phyloP scores from a whole-genome alignment of 179 eudicot genomes.

The Beta lomatogona region DNA sequence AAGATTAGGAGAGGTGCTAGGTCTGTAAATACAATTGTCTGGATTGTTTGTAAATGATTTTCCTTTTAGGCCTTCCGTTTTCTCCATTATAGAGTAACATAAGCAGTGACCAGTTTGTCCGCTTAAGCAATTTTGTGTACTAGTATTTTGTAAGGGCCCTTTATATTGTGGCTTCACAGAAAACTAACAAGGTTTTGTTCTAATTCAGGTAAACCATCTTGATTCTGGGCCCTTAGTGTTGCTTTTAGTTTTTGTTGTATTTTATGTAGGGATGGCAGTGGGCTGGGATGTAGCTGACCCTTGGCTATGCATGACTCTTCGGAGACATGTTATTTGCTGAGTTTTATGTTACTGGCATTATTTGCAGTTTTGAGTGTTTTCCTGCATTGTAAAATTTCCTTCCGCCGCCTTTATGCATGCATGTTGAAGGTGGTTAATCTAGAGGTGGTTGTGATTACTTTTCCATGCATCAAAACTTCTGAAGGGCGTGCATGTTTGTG shows the following conservation, averaged over 20 bases:
- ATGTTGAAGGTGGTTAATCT: too few relatives aligned
- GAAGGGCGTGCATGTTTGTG: too few relatives aligned
- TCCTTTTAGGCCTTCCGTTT: conserved; percentile 19
- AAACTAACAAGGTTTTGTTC: conserved; percentile 23
- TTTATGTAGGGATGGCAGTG: too few relatives aligned
- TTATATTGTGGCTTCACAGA: conserved; percentile 27
- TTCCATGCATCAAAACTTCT: too few relatives aligned
- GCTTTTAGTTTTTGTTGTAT: not conserved
- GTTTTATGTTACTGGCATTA: too few relatives aligned
- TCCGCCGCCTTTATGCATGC: too few relatives aligned
- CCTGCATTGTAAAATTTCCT: too few relatives aligned
- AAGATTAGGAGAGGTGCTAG: conserved; percentile 53
- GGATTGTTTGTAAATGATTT: conserved; percentile 46
- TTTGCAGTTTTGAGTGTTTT: too few relatives aligned
- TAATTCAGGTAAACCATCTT: conserved; percentile 2
- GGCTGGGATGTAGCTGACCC: too few relatives aligned
- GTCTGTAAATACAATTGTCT: conserved; percentile 52
- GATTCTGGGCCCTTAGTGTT: not conserved
- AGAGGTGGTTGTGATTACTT: too few relatives aligned
- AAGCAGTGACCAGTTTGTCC: conserved; percentile 38
- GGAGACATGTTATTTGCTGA: too few relatives aligned
- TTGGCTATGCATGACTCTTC: too few relatives aligned
- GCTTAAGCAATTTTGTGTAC: conserved; percentile 54
- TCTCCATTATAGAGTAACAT: conserved; percentile 34
- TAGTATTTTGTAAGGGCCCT: conserved; percentile 24